phyloP scores from a whole-genome alignment of 345 rosid genomes.

The Physaria fendleri region DNA sequence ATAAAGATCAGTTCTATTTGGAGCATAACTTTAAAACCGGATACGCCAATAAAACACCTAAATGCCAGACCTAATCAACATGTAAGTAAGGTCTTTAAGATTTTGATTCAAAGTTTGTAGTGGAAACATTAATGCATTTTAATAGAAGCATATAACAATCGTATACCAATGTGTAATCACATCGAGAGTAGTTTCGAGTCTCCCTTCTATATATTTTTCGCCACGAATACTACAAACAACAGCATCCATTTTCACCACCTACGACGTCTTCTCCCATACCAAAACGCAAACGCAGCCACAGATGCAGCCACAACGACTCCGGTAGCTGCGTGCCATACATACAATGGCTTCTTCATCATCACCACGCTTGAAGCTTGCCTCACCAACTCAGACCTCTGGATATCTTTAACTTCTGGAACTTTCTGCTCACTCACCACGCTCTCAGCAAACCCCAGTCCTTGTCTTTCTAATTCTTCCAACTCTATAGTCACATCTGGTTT shows the following conservation, averaged over 20 bases:
- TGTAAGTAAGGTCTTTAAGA: neutral
- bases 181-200: constrained; percentile 10
- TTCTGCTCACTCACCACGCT: constrained; percentile 35
- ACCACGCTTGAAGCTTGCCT: constrained; percentile 32
- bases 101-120: neutral
- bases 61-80: no score
- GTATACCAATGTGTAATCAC: constrained; percentile 30
- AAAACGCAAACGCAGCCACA: constrained; percentile 75
- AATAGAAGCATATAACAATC: constrained; percentile 21
- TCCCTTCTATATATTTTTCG: constrained; percentile 16
- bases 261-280: constrained; percentile 83
- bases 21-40: no score
- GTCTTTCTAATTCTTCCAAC: constrained; percentile 46
- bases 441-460: constrained; percentile 64
- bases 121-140: constrained; percentile 3
- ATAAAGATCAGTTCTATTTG: no score
- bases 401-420: constrained; percentile 24
- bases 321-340: constrained; percentile 62
- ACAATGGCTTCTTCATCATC: constrained; percentile 42
- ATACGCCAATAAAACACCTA: no score
- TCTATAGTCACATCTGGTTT: constrained; percentile 50
- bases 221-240: constrained; percentile 35
- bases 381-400: constrained; percentile 13
- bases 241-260: constrained; percentile 53
- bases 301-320: constrained; percentile 79